phyloP scores from a whole-genome alignment of 2,329 filamentous ascomycete species.

The Cercospora sojina region DNA sequence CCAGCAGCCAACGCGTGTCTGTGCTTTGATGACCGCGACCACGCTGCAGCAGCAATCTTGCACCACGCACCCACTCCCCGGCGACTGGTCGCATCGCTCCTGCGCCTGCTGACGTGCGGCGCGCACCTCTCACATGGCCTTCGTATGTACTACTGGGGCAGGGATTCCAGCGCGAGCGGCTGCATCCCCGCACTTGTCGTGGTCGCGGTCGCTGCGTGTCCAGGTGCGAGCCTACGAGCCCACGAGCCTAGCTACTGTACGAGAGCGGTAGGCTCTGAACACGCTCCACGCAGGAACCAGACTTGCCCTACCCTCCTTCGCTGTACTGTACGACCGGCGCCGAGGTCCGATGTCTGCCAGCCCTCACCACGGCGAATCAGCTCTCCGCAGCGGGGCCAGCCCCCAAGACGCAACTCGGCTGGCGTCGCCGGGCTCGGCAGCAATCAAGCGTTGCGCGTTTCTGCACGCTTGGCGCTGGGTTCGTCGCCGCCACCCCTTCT shows the following conservation, averaged over 20 bases:
- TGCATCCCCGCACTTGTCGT: constrained; percentile 3
- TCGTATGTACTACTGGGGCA: not conserved
- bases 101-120: not conserved
- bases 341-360: constrained; percentile 1
- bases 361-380: constrained; percentile 1
- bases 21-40: constrained; percentile 10
- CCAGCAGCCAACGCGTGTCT: not conserved
- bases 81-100: constrained; percentile 11
- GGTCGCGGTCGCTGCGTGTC: not conserved
- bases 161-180: not conserved
- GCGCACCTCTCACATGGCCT: not conserved
- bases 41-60: not conserved
- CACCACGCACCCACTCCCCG: not conserved
- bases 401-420: constrained; percentile 3
- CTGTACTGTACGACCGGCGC: not conserved
- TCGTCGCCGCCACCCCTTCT: not conserved
- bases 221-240: not conserved
- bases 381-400: not conserved
- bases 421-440: not conserved
- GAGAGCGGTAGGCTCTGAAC: not conserved
- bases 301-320: not conserved
- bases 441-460: constrained; percentile 1
- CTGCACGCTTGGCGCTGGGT: too few relatives aligned
- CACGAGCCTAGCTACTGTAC: too few relatives aligned
- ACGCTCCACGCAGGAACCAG: constrained; percentile 6